Evolutionary conservation across 1,284 basidiomycete species (phyloP).

Genomic region (Cutaneotrichosporon cutaneum): DNA sequence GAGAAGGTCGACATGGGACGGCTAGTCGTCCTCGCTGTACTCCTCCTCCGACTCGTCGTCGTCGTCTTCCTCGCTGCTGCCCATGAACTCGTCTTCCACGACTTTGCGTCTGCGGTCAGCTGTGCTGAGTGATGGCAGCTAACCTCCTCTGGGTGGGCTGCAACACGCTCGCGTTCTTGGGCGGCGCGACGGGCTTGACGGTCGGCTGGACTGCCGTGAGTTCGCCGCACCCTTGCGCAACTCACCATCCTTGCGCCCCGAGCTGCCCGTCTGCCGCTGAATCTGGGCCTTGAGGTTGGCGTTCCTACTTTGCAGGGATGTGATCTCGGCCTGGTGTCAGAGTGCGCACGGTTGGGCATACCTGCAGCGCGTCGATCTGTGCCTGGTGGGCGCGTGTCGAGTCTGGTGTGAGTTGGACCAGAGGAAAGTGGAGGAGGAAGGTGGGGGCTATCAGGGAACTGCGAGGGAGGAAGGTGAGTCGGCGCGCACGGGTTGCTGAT

Average conservation of each 20-base stretch:
- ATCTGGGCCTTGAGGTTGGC: conserved; percentile 13
- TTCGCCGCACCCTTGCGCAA: no score
- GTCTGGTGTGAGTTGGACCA: not conserved
- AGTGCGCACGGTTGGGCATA: not conserved
- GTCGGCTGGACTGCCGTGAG: conserved; percentile 9
- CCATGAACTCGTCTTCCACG: conserved; percentile 22
- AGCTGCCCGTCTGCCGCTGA: conserved; percentile 6
- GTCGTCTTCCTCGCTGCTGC: conserved; percentile 19
- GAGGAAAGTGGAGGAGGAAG: not conserved
- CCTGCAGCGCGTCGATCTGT: not conserved
- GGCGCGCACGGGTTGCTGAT: no score
- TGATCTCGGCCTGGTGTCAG: conserved; percentile 18
- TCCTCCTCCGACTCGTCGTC: conserved; percentile 14
- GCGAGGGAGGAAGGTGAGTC: no score
- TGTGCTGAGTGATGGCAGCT: not conserved
- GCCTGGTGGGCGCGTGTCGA: not conserved
- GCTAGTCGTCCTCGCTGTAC: conserved; percentile 11
- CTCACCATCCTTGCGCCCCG: conserved; percentile 14
- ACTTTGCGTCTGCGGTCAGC: conserved; percentile 20
- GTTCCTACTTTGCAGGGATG: conserved; percentile 3
- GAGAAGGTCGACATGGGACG: not conserved
- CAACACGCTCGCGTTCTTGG: conserved; percentile 17
- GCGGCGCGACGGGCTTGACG: conserved; percentile 14
- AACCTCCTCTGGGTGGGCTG: conserved; percentile 24
- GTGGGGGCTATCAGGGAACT: no score